A percentile compares a stretch with the other conserved stretches of the same genome.
phyloP scores from a whole-genome alignment of 1,284 basidiomycete species.

The Leccinum variabile region DNA sequence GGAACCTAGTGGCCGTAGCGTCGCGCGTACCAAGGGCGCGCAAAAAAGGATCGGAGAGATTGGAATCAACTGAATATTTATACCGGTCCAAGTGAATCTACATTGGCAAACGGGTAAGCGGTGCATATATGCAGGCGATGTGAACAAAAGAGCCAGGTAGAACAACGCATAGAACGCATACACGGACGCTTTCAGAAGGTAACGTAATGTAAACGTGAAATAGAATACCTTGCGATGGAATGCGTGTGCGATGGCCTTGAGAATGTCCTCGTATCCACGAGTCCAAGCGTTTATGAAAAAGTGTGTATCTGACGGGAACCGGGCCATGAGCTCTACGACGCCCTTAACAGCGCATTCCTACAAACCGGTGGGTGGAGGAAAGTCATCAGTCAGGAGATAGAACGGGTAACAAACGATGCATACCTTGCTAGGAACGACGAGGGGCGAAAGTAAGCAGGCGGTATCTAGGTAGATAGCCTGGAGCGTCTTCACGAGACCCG shows the following conservation, averaged over 20 bases:
- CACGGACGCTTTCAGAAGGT: neutral
- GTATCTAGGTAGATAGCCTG: constrained; percentile 90
- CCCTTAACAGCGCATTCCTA: constrained; percentile 69
- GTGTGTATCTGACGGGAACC: constrained; percentile 63
- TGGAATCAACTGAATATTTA: constrained; percentile 69
- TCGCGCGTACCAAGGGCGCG: constrained; percentile 65
- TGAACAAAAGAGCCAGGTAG: neutral
- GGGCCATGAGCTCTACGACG: constrained; percentile 65
- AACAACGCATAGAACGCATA: neutral
- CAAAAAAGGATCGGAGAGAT: constrained; percentile 64
- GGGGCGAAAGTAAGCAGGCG: constrained; percentile 59
- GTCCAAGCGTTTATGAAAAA: constrained; percentile 96
- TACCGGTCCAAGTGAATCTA: constrained; percentile 90
- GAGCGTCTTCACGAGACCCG: constrained; percentile 44
- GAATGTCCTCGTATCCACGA: constrained; percentile 87
- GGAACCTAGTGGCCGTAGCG: constrained; percentile 68
- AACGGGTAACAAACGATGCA: constrained; percentile 8
- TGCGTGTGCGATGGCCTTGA: constrained; percentile 67
- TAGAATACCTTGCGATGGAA: constrained; percentile 60
- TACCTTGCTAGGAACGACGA: constrained; percentile 75
- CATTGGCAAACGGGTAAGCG: constrained; percentile 11
- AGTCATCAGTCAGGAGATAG: neutral
- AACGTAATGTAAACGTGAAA: neutral
- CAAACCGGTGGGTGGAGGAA: neutral
- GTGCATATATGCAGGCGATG: constrained; percentile 11